These are phyloP conservation scores for Pachyrhizus erosus DNA, from an alignment of 306 rosid genomes.

Conservation along the genomic window DNA sequence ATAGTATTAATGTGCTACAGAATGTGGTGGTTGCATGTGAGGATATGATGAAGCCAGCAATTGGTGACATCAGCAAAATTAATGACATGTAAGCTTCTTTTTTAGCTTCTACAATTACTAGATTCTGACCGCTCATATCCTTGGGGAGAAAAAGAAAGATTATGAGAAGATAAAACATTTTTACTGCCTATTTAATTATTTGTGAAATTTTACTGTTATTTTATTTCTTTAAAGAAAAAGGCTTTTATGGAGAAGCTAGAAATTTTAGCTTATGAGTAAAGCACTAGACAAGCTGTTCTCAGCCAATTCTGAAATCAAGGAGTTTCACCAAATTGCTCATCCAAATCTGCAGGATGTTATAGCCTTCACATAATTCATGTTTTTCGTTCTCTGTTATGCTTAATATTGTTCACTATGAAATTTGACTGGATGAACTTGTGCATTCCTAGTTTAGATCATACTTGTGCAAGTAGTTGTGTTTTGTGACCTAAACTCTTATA, in stretches of 20 bases:
- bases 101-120: constrained; percentile 26
- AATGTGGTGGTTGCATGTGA: constrained; percentile 43
- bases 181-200: constrained; percentile 19
- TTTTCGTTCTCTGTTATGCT: not conserved
- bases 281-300: constrained; percentile 12
- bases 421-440: constrained; percentile 24
- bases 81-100: constrained; percentile 68
- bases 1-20: constrained; percentile 36
- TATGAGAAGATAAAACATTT: constrained; percentile 2
- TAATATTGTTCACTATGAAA: constrained; percentile 15
- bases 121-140: constrained; percentile 12
- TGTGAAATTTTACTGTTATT: not conserved
- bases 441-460: constrained; percentile 22
- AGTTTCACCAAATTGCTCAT: not conserved
- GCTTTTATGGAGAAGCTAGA: constrained; percentile 16
- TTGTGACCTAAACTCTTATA: constrained; percentile 8
- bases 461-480: constrained; percentile 22
- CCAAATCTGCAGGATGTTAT: not conserved
- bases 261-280: constrained; percentile 12
- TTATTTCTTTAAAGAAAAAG: constrained; percentile 4
- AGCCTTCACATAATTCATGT: not conserved
- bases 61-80: constrained; percentile 51
- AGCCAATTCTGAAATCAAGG: constrained; percentile 5
- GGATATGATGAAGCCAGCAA: constrained; percentile 47
- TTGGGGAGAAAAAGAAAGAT: not conserved